Evolutionary conservation across 805 yeast genomes (phyloP).

Genomic region (Pichia kluyveri): DNA sequence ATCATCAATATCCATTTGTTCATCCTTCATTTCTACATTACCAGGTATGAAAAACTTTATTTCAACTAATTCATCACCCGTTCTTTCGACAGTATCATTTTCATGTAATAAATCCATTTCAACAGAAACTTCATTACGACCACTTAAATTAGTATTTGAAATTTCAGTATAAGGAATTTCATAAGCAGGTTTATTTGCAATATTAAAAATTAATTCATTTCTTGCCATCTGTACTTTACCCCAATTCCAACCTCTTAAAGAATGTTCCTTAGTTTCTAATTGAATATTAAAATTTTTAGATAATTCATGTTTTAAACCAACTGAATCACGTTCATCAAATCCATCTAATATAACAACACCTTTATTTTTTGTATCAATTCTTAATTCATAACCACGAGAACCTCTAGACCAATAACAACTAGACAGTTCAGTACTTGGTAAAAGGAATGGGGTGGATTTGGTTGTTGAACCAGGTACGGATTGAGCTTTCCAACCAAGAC

Average conservation of each 20-base stretch:
- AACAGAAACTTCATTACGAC: constrained; percentile 87
- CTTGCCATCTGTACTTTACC: constrained; percentile 89
- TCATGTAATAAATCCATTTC: constrained; percentile 52
- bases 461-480: constrained; percentile 35
- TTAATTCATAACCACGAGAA: constrained; percentile 80
- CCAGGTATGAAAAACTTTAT: constrained; percentile 92
- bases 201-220: constrained; percentile 78
- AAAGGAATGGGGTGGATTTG: constrained; percentile 64
- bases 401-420: constrained; percentile 89
- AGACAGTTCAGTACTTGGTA: constrained; percentile 79
- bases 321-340: constrained; percentile 77
- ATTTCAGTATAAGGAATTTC: constrained; percentile 81
- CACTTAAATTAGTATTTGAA: constrained; percentile 79
- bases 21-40: constrained; percentile 41
- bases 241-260: constrained; percentile 99
- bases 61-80: constrained; percentile 95
- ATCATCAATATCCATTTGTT: constrained; percentile 28
- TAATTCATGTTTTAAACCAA: constrained; percentile 71
- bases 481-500: constrained; percentile 84
- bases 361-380: constrained; percentile 79
- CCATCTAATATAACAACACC: constrained; percentile 90
- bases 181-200: constrained; percentile 82
- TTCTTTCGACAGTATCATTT: constrained; percentile 43
- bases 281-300: constrained; percentile 64
- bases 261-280: constrained; percentile 81